These are phyloP conservation scores for Isabelozyma heimii DNA, from an alignment of 805 yeast species.

Conservation along the genomic window DNA sequence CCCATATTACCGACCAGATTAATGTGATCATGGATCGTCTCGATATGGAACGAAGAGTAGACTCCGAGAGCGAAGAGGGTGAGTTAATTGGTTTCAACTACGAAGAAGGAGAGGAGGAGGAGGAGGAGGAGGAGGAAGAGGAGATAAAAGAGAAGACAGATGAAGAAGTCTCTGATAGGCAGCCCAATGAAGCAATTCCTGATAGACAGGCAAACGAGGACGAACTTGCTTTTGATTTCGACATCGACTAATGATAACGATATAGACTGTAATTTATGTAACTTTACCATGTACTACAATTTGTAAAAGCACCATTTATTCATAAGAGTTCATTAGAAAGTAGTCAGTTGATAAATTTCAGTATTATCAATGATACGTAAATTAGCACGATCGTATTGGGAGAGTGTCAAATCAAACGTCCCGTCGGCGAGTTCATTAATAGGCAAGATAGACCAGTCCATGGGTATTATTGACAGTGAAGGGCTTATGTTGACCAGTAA, in stretches of 20 bases:
- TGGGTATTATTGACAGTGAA: constrained; percentile 22
- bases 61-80: neutral
- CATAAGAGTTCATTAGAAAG: neutral
- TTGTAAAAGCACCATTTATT: neutral
- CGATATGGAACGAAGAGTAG: neutral
- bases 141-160: neutral
- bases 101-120: constrained; percentile 4
- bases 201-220: neutral
- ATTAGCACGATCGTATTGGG: neutral
- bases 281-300: no score
- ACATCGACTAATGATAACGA: constrained; percentile 15
- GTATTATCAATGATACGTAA: neutral
- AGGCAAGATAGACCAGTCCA: constrained; percentile 29
- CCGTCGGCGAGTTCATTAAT: constrained; percentile 7
- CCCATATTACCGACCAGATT: constrained; percentile 2
- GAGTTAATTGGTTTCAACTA: neutral
- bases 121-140: constrained; percentile 3
- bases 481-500: neutral
- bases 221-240: constrained; percentile 23
- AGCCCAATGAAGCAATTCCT: neutral
- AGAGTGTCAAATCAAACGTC: neutral
- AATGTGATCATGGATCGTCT: neutral
- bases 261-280: neutral
- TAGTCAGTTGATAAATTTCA: neutral
- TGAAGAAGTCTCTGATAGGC: neutral